Conservation (phyloP, 345 rosid genomes). For the Eucalyptus regnans region DNA sequence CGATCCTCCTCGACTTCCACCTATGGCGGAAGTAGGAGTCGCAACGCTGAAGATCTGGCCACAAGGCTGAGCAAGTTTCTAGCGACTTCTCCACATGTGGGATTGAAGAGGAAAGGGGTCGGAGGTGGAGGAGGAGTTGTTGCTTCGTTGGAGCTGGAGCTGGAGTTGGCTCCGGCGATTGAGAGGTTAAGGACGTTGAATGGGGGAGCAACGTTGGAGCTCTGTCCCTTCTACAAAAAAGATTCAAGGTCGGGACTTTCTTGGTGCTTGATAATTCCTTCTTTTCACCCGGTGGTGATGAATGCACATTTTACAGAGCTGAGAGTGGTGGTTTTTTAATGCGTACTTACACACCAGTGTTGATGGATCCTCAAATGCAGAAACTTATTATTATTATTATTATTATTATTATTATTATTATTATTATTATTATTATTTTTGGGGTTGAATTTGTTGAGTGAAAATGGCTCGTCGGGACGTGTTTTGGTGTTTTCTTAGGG, state of each 20-base stretch:
- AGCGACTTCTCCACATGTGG: slow-evolving; percentile 40
- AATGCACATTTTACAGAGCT: background rate
- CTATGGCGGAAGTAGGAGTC: background rate
- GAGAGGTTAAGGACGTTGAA: background rate
- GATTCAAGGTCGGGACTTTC: slow-evolving; percentile 36
- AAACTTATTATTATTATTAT: background rate
- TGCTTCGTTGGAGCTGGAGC: background rate
- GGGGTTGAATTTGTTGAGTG: background rate
- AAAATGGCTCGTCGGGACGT: background rate
- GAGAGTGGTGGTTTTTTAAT: background rate
- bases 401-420: background rate
- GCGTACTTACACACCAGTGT: background rate
- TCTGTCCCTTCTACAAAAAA: slow-evolving; percentile 61
- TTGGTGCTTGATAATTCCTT: background rate
- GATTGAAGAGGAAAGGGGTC: slow-evolving; percentile 23
- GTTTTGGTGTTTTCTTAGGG: background rate
- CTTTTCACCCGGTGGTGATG: no score
- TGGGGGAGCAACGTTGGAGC: background rate
- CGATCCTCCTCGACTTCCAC: no score
- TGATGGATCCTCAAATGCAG: background rate
- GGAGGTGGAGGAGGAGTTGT: background rate
- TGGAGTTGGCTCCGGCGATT: background rate
- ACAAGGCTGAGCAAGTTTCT: slow-evolving; percentile 20
- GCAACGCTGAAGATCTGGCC: background rate
- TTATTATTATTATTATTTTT: background rate